Percentiles rank a stretch among this genome's conserved stretches.
Evolutionary conservation across 371 early-diverging fungal species (phyloP).

Genomic region (Rhizopus microsporus): DNA sequence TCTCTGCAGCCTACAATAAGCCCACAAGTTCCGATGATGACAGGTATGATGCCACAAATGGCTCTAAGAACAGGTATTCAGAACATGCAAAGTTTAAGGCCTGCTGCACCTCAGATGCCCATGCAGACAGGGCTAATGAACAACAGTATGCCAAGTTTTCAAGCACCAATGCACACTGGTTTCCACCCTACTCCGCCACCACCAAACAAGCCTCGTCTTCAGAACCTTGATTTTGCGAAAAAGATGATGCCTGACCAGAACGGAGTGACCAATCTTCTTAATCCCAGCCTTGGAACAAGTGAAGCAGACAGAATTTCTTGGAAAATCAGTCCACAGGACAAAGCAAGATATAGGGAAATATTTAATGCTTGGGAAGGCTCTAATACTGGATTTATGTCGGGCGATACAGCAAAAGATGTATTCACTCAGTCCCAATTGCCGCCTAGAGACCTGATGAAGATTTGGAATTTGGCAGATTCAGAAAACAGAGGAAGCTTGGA

Average conservation of each 20-base stretch:
- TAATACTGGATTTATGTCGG: slow-evolving; percentile 78
- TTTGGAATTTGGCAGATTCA: slow-evolving; percentile 52
- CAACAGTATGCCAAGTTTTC: slow-evolving; percentile 12
- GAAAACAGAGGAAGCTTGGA: slow-evolving; percentile 52
- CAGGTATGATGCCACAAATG: slow-evolving; percentile 16
- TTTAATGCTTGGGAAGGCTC: slow-evolving; percentile 85
- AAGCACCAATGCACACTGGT: slow-evolving; percentile 27
- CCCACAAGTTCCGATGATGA: slow-evolving; percentile 29
- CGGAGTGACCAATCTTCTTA: slow-evolving; percentile 32
- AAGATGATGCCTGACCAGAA: slow-evolving; percentile 57
- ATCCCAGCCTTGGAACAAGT: slow-evolving; percentile 26
- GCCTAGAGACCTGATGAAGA: slow-evolving; percentile 43
- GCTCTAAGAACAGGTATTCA: slow-evolving; percentile 4
- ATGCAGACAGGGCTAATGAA: slow-evolving; percentile 19
- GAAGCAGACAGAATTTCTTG: slow-evolving; percentile 49
- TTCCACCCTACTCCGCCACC: slow-evolving; percentile 22
- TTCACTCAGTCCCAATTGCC: slow-evolving; percentile 56
- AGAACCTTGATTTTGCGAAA: slow-evolving; percentile 47
- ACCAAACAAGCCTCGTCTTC: slow-evolving; percentile 35
- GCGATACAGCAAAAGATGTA: slow-evolving; percentile 81
- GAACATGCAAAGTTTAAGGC: slow-evolving; percentile 9
- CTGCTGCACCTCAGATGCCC: slow-evolving; percentile 19
- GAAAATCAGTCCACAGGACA: slow-evolving; percentile 83
- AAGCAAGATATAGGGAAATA: slow-evolving; percentile 77
- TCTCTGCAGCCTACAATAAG: slow-evolving; percentile 23